Conservation (phyloP, 225 moss, liverwort and hornwort species). For the Marchantia polymorpha region DNA sequence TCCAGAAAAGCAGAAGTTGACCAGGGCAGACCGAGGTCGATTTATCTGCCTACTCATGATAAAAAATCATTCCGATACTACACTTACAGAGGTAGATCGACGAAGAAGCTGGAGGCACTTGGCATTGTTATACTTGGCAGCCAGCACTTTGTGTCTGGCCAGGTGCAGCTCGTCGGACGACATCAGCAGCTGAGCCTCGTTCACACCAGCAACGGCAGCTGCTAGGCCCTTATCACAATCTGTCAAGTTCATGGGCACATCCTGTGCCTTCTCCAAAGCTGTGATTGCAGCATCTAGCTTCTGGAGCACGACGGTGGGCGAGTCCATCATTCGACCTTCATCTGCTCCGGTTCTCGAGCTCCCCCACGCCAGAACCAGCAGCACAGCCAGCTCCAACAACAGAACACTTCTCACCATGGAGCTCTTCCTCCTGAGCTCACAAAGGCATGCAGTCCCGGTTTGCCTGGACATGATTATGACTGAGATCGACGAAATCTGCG, state of each 20-base stretch:
- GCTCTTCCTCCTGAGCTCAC: not conserved
- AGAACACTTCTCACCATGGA: not conserved
- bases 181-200: slow-evolving; percentile 29
- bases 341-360: not conserved
- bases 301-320: not conserved
- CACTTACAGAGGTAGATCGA: slow-evolving; percentile 18
- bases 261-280: slow-evolving; percentile 11
- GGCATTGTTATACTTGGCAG: slow-evolving; percentile 22
- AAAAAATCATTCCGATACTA: too few species aligned
- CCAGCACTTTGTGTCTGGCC: slow-evolving; percentile 15
- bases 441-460: not conserved
- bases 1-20: too few species aligned
- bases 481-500: not conserved
- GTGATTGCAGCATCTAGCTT: slow-evolving; percentile 14
- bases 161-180: slow-evolving; percentile 7
- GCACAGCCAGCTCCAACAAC: not conserved
- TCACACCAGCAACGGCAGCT: slow-evolving; percentile 24
- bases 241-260: not conserved
- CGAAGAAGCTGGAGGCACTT: slow-evolving; percentile 22
- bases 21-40: too few species aligned
- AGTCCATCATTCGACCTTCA: not conserved
- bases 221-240: slow-evolving; percentile 18
- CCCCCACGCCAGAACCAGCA: not conserved
- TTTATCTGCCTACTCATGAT: too few species aligned
- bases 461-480: not conserved